Base-by-base conservation (phyloP, 2,329 filamentous ascomycete species). In the Aspergillus sp. region DNA sequence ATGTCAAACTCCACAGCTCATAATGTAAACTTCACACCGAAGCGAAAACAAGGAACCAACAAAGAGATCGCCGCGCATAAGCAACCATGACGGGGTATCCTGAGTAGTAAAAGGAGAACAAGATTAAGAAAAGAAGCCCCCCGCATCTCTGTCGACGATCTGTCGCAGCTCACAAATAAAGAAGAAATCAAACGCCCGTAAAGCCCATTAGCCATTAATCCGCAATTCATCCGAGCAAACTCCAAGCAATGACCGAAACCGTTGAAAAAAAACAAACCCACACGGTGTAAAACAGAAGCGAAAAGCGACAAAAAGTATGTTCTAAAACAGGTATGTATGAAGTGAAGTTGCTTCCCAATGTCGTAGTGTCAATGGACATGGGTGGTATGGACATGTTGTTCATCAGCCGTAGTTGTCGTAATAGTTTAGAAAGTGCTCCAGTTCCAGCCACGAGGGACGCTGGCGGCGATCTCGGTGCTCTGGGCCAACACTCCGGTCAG, bases 401-500 rank as follows among this genome's bases (percentile, higher is more conserved):
- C 53, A 57, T 61, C 21, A 47, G 53, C 30, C 38, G 50, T 25
- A 15, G 32, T 32, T 25, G 25, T 60, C 43, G 50, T 61, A 57
- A 52, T 28, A 47, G 17, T 58, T 78, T 75, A 87, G 69, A 87
- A 87, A 36, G 85, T 87, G 75, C 84, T 86, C 85, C 84, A 87
- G 70, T 84, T 84, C 84, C 84, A 87, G 68, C 84, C 83, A 55
- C 81, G 79, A 55, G 84, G 84, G 59, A 85, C 79, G 69, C 83
- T 86, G 25, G 83, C 83, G 25, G 84, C 76, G 59, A 82, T 80
- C 58, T 82, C 81, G 19, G 71, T 63, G 13, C 72, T 71, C 58
- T 76, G 72, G 15, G 64, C 66, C 10, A 69, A 62, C 36, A 65
- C 59, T 7, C 66, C 61, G 43, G 66, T 61, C 36, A 69, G 61